Evolutionary conservation across 2,329 filamentous ascomycete species (phyloP).

Genomic region (Pseudofabraea citricarpa): DNA sequence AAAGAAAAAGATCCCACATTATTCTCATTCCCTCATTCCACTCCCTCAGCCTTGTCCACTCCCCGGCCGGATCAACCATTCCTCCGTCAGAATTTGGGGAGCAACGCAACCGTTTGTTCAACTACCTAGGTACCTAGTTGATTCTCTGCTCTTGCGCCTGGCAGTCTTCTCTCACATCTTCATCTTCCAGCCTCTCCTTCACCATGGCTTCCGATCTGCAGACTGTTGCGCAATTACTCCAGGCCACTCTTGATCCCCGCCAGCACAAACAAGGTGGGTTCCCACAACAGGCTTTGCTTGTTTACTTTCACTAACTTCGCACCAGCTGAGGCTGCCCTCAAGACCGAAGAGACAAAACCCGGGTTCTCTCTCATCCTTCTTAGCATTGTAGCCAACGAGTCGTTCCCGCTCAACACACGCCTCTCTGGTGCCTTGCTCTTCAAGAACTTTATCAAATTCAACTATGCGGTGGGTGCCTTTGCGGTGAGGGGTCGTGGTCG

Average conservation of each 20-base stretch:
- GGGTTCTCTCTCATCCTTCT: conserved; percentile 86
- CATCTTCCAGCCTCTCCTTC: conserved; percentile 6
- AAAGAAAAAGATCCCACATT: no score
- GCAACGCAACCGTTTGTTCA: no score
- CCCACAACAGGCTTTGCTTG: conserved; percentile 11
- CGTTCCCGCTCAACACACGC: conserved; percentile 70
- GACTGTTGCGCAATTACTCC: conserved; percentile 73
- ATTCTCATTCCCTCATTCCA: no score
- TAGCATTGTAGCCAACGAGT: conserved; percentile 78
- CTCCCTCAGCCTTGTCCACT: background rate
- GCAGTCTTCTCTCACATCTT: conserved; percentile 3
- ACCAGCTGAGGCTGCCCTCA: conserved; percentile 75
- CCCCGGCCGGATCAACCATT: background rate
- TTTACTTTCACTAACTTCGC: conserved; percentile 23
- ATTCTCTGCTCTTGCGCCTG: background rate
- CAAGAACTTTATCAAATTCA: conserved; percentile 95
- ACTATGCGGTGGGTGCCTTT: conserved; percentile 67
- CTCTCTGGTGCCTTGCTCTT: conserved; percentile 89
- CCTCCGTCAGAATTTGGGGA: background rate
- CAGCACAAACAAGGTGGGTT: conserved; percentile 82
- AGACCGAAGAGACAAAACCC: conserved; percentile 73
- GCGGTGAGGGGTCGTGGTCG: background rate
- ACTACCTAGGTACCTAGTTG: no score
- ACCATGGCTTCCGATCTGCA: conserved; percentile 58
- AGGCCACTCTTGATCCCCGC: conserved; percentile 82